These are phyloP conservation scores for Psilocybe cyanescens DNA, from an alignment of 768 basidiomycete species.

Conservation along the genomic window DNA sequence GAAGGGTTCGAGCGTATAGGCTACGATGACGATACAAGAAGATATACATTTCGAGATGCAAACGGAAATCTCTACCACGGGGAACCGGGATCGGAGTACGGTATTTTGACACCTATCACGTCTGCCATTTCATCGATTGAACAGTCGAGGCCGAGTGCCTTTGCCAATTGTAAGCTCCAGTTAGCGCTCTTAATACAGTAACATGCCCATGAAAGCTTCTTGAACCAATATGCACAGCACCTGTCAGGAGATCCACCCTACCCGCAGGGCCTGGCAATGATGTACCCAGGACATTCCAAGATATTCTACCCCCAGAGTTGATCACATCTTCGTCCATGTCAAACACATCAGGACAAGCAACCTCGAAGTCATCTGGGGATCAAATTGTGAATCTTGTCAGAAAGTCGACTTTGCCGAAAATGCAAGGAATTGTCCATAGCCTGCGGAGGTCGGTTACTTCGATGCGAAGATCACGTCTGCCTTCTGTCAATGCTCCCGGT, in stretches of 20 bases:
- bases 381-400: conserved; percentile 31
- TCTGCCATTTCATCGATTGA: conserved; percentile 13
- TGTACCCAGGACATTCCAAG: conserved; percentile 16
- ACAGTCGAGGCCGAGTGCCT: conserved; percentile 24
- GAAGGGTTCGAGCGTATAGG: conserved; percentile 52
- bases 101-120: conserved; percentile 41
- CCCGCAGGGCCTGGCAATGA: neutral
- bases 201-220: neutral
- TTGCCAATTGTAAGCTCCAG: conserved; percentile 27
- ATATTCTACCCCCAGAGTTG: conserved; percentile 35
- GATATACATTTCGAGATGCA: conserved; percentile 52
- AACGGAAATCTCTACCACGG: conserved; percentile 48
- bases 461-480: conserved; percentile 7
- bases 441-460: conserved; percentile 44
- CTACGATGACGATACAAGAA: conserved; percentile 57
- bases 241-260: conserved; percentile 10
- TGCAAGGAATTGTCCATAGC: conserved; percentile 39
- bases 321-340: conserved; percentile 44
- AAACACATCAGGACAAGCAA: conserved; percentile 5
- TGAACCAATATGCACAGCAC: neutral
- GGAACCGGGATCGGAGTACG: conserved; percentile 48
- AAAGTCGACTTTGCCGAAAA: conserved; percentile 39
- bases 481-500: neutral
- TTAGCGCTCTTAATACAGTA: neutral
- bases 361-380: neutral